Evolutionary conservation across 176 grass and related monocot genomes (phyloP).

Genomic region (Carex parvula): DNA sequence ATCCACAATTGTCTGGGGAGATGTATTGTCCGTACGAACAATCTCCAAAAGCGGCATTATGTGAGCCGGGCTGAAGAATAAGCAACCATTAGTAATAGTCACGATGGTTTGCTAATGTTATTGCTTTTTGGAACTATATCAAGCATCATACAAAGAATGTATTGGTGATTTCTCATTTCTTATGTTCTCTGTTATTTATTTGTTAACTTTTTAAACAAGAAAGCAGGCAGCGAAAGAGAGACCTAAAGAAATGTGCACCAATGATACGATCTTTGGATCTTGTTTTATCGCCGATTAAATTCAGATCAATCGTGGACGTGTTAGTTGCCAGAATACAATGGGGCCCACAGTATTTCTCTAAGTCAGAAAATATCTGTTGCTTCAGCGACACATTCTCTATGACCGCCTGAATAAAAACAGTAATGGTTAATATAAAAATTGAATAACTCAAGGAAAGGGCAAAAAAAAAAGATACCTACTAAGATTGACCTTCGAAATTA

Average conservation of each 20-base stretch:
- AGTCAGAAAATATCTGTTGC: constrained; percentile 83
- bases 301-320: constrained; percentile 94
- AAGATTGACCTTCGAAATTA: background rate
- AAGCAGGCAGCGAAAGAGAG: constrained; percentile 17
- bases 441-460: background rate
- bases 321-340: constrained; percentile 90
- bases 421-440: background rate
- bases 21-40: constrained; percentile 61
- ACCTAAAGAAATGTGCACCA: constrained; percentile 98
- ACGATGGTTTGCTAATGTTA: background rate
- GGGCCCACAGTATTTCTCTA: constrained; percentile 72
- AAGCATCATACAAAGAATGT: background rate
- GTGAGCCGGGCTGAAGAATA: constrained; percentile 69
- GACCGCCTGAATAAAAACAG: constrained; percentile 50
- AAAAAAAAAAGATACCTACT: background rate
- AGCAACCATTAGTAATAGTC: constrained; percentile 5
- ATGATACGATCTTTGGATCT: constrained; percentile 70
- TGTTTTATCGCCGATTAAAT: constrained; percentile 84
- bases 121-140: constrained; percentile 9
- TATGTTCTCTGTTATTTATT: background rate
- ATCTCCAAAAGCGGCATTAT: constrained; percentile 95
- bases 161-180: background rate
- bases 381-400: constrained; percentile 86
- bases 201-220: background rate
- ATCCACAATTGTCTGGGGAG: constrained; percentile 78